Evolutionary conservation across 306 rosid genomes (phyloP).

Genomic region (Pachyrhizus erosus): DNA sequence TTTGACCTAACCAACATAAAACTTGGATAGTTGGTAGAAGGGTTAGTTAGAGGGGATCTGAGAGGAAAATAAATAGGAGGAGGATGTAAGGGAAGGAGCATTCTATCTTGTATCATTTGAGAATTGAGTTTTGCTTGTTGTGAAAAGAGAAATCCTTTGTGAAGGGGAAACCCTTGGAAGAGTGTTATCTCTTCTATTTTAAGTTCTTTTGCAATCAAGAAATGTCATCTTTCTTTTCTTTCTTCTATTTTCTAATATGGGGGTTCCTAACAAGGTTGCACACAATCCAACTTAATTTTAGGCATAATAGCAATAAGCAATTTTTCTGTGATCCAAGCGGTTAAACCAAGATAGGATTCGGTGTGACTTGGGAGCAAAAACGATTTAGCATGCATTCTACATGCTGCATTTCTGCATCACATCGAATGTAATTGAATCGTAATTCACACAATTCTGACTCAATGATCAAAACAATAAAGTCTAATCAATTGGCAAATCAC

Average conservation of each 20-base stretch:
- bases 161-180: background rate
- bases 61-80: background rate
- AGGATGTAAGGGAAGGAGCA: background rate
- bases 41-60: background rate
- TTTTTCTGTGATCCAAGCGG: background rate
- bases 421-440: background rate
- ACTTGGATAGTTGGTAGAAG: background rate
- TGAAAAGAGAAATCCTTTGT: background rate
- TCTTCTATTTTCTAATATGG: background rate
- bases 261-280: background rate
- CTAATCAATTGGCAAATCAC: slow-evolving; percentile 18
- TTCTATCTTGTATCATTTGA: background rate
- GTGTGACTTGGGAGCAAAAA: background rate
- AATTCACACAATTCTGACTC: background rate
- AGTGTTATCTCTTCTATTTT: background rate
- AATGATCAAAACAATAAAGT: slow-evolving; percentile 16
- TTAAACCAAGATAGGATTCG: background rate
- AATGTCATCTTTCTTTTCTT: background rate
- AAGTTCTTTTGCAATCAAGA: background rate
- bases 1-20: background rate
- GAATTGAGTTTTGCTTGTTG: background rate
- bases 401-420: background rate
- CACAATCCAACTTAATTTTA: background rate
- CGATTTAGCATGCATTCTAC: background rate
- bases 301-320: background rate